Evolutionary conservation across 257 asterid genomes (phyloP).

Genomic region (Capsicum pubescens): DNA sequence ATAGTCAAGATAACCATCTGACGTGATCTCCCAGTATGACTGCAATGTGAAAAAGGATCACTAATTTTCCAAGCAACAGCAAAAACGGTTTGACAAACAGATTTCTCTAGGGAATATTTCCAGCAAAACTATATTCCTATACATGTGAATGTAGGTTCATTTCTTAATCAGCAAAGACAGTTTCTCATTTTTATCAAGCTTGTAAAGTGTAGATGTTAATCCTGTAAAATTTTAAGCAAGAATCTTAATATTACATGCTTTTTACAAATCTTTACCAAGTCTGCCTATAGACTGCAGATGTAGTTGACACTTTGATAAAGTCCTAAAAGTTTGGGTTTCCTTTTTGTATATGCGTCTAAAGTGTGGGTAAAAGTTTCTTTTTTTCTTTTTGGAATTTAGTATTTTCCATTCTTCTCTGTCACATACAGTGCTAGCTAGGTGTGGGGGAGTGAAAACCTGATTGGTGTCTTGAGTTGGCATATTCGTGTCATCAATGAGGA

Average conservation of each 20-base stretch:
- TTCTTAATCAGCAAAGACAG: neutral
- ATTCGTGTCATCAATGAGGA: slow-evolving; percentile 63
- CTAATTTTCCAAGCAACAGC: neutral
- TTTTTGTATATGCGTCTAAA: neutral
- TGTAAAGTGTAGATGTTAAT: neutral
- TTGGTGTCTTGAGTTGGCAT: slow-evolving; percentile 86
- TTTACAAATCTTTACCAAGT: neutral
- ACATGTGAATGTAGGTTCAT: slow-evolving; percentile 3
- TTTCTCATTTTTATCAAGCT: slow-evolving; percentile 18
- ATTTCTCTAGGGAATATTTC: neutral
- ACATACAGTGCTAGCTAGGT: neutral
- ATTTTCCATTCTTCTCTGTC: neutral
- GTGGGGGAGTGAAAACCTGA: slow-evolving; percentile 57
- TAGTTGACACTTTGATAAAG: neutral
- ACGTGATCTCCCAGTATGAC: slow-evolving; percentile 89
- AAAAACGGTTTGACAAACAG: neutral
- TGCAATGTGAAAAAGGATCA: slow-evolving; percentile 37
- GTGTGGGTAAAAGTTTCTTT: neutral
- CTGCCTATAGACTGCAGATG: slow-evolving; percentile 2
- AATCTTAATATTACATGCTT: slow-evolving; percentile 13
- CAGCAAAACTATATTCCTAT: neutral
- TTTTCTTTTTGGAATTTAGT: neutral
- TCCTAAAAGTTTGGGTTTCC: neutral
- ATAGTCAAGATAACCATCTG: slow-evolving; percentile 78
- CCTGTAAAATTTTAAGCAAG: neutral